Percentiles rank a stretch among this genome's conserved stretches.
These are phyloP conservation scores for Vitellaria paradoxa DNA, from an alignment of 179 eudicot species.

Conservation along the genomic window DNA sequence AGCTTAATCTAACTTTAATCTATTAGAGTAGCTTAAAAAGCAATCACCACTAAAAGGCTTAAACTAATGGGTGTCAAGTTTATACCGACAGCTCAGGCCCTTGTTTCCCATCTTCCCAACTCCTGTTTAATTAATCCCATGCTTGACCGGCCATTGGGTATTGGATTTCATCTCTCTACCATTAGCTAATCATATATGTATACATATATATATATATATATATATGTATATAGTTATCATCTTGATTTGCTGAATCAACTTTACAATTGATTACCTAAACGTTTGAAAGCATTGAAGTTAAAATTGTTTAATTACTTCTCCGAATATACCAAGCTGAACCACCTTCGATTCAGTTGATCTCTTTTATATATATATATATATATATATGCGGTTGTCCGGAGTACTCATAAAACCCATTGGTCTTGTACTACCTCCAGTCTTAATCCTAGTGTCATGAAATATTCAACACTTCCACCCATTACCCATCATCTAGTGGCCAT, in stretches of 20 bases:
- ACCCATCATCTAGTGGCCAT: too few species aligned
- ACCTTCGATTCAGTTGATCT: neutral
- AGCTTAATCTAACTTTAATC: neutral
- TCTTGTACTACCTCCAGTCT: neutral
- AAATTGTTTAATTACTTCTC: neutral
- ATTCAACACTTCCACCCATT: neutral
- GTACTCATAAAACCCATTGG: neutral
- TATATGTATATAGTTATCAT: neutral
- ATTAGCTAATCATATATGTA: too few species aligned
- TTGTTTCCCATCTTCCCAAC: conserved; percentile 35
- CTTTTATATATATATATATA: neutral
- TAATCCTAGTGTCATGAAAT: neutral
- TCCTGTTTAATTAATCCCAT: neutral
- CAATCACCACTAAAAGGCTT: neutral
- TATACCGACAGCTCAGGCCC: conserved; percentile 31
- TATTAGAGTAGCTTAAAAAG: too few species aligned
- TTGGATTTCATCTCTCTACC: neutral
- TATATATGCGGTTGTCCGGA: neutral
- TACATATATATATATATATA: too few species aligned
- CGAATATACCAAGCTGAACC: neutral
- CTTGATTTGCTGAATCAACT: neutral
- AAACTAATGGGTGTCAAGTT: conserved; percentile 32
- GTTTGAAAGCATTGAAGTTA: neutral
- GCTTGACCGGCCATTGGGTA: neutral
- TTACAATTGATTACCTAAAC: too few species aligned